Conservation (phyloP, 257 asterid genomes). For the Solanum pennellii region DNA sequence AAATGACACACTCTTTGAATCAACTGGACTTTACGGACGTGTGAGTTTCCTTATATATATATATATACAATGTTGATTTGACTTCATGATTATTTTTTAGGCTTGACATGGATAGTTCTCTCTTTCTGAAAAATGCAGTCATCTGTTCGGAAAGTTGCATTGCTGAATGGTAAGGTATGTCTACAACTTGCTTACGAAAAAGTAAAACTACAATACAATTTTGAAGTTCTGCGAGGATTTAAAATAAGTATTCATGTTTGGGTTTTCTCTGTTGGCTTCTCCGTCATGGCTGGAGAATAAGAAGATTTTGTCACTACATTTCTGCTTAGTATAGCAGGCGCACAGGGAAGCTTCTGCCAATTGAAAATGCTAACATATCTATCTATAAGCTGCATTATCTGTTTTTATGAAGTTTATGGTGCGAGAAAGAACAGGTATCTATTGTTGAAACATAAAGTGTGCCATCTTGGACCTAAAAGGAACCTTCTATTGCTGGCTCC, state of each 20-base stretch:
- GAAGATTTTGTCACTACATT: background rate
- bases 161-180: constrained; percentile 69
- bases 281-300: background rate
- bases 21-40: constrained; percentile 80
- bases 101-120: constrained; percentile 3
- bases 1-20: constrained; percentile 69
- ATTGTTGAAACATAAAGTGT: background rate
- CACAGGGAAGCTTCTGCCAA: background rate
- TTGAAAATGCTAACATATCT: background rate
- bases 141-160: constrained; percentile 77
- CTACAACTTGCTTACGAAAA: background rate
- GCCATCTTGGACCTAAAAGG: background rate
- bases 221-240: background rate
- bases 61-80: background rate
- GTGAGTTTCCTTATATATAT: constrained; percentile 23
- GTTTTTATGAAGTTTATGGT: background rate
- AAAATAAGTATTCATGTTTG: background rate
- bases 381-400: background rate
- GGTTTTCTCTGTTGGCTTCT: background rate
- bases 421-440: background rate
- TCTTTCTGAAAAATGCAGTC: constrained; percentile 51
- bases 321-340: background rate
- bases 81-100: background rate
- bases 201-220: background rate
- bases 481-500: background rate